Percentiles rank a stretch among this genome's conserved stretches.
phyloP scores from a whole-genome alignment of 2,329 filamentous ascomycete species.

The Exophiala spinifera region DNA sequence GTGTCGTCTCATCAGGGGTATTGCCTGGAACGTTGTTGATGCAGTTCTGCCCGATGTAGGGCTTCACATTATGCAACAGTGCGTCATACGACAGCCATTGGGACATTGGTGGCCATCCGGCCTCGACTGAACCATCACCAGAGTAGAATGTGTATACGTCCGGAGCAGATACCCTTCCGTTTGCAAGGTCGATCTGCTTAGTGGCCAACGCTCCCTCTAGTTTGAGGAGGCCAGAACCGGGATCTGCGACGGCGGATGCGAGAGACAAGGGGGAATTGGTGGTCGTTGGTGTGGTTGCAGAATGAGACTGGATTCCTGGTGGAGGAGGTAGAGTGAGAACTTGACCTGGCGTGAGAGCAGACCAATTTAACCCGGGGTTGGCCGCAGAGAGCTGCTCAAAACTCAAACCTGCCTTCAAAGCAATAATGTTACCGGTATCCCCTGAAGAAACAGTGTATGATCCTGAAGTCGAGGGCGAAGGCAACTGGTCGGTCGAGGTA shows the following conservation, averaged over 20 bases:
- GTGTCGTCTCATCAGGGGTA: slow-evolving; percentile 20
- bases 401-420: slow-evolving; percentile 3
- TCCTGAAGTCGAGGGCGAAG: background rate
- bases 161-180: slow-evolving; percentile 7
- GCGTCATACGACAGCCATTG: slow-evolving; percentile 27
- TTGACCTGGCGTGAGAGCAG: slow-evolving; percentile 6
- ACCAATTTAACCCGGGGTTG: slow-evolving; percentile 10
- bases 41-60: slow-evolving; percentile 12
- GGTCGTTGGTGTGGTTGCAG: background rate
- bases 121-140: slow-evolving; percentile 23
- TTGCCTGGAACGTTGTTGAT: slow-evolving; percentile 6
- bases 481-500: background rate
- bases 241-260: background rate
- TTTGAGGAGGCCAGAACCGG: background rate
- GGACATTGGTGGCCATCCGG: slow-evolving; percentile 25
- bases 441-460: slow-evolving; percentile 9
- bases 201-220: slow-evolving; percentile 6
- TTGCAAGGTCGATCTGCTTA: background rate
- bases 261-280: background rate
- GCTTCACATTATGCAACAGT: slow-evolving; percentile 13
- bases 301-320: background rate
- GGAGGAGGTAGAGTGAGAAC: background rate
- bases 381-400: slow-evolving; percentile 9
- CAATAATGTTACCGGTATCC: slow-evolving; percentile 4
- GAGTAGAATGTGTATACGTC: slow-evolving; percentile 31